A percentile compares a stretch with the other conserved stretches of the same genome.
Evolutionary conservation across 1,139 yeast species (phyloP).

Genomic region (Hyphopichia khmerensis): DNA sequence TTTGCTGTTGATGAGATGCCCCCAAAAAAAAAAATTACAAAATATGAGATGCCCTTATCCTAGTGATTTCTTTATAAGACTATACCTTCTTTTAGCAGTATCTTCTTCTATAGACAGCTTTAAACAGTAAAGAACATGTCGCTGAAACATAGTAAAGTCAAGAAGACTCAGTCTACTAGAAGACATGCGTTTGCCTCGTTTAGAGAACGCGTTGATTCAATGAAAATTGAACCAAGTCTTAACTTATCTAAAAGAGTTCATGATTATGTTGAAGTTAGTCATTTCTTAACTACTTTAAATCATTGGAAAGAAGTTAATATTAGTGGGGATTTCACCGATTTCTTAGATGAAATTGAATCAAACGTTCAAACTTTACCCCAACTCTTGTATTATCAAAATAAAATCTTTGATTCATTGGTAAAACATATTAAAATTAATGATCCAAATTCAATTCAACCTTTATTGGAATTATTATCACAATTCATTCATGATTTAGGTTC

Average conservation of each 20-base stretch:
- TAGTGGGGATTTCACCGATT: constrained; percentile 68
- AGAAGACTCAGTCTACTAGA: constrained; percentile 55
- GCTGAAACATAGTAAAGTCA: constrained; percentile 14
- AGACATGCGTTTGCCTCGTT: constrained; percentile 72
- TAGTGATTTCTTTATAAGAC: no score
- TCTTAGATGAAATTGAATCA: constrained; percentile 55
- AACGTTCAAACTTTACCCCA: constrained; percentile 75
- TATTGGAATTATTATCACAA: constrained; percentile 77
- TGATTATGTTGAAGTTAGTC: constrained; percentile 73
- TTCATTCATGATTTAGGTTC: constrained; percentile 92
- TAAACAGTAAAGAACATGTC: no score
- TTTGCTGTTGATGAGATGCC: constrained; percentile 5
- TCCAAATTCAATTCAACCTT: constrained; percentile 72
- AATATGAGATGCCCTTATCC: no score
- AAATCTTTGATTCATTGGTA: constrained; percentile 56
- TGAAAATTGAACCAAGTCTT: constrained; percentile 81
- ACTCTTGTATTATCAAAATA: constrained; percentile 66
- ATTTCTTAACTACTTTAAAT: constrained; percentile 72
- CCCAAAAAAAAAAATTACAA: not conserved
- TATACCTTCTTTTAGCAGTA: no score
- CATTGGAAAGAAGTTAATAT: constrained; percentile 89
- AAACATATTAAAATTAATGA: constrained; percentile 57
- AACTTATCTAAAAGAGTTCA: constrained; percentile 63
- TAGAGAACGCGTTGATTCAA: constrained; percentile 77
- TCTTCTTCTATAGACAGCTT: no score